Evolutionary conservation across 108 stramenopile genomes (phyloP).

Genomic region (Nitzschia sp.): DNA sequence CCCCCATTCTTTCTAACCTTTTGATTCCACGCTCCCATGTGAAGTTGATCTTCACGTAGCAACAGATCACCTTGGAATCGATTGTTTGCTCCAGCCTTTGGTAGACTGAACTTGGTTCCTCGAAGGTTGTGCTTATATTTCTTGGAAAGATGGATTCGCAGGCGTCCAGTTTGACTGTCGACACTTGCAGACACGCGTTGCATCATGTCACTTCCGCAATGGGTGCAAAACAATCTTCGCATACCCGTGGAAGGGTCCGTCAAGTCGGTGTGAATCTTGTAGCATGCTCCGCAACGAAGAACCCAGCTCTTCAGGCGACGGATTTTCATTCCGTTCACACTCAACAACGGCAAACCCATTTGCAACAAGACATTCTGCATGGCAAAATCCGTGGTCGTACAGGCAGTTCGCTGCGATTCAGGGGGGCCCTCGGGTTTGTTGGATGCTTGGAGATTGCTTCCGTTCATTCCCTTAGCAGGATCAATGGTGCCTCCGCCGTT

Average conservation of each 20-base stretch:
- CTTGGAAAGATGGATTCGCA: constrained; percentile 83
- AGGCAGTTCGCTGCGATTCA: constrained; percentile 69
- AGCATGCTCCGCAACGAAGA: constrained; percentile 93
- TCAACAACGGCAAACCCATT: constrained; percentile 90
- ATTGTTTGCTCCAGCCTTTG: constrained; percentile 80
- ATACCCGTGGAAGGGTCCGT: constrained; percentile 43
- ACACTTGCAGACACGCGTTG: constrained; percentile 86
- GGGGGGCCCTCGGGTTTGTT: constrained; percentile 38
- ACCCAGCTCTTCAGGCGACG: constrained; percentile 89
- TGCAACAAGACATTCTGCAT: constrained; percentile 99
- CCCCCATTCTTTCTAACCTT: constrained; percentile 74
- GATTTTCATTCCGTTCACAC: constrained; percentile 87
- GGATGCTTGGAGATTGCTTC: background rate
- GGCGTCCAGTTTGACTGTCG: constrained; percentile 85
- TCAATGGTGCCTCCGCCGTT: constrained; percentile 39
- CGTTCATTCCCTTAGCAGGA: constrained; percentile 1
- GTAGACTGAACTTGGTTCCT: constrained; percentile 93
- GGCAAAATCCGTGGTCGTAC: constrained; percentile 97
- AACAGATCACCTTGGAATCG: constrained; percentile 87
- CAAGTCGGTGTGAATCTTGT: constrained; percentile 69
- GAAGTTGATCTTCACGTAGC: constrained; percentile 94
- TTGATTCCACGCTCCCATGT: constrained; percentile 95
- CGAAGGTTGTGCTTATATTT: constrained; percentile 84
- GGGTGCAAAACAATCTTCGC: constrained; percentile 87
- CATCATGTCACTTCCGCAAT: constrained; percentile 88